These are phyloP conservation scores for Flaveria brownii DNA, from an alignment of 129 eudicot species.

Conservation along the genomic window DNA sequence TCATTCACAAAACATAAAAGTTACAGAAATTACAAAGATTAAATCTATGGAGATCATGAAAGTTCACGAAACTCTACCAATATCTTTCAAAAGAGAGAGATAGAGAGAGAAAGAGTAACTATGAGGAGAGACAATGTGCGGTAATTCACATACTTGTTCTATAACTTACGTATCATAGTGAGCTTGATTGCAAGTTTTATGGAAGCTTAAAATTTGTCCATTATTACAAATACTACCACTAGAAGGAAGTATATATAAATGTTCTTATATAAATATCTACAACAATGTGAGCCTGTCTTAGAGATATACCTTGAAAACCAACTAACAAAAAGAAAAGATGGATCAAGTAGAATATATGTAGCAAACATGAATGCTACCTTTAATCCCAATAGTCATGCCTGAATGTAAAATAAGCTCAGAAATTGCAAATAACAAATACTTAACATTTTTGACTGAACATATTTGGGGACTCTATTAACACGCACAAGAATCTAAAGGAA, in stretches of 20 bases:
- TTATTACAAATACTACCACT: not conserved
- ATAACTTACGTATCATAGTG: not conserved
- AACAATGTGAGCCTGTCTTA: conserved; percentile 3
- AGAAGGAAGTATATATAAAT: not conserved
- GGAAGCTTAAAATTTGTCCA: conserved; percentile 10
- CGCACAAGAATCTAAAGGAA: not conserved
- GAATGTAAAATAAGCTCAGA: not conserved
- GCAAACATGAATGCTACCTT: not conserved
- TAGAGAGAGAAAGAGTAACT: not conserved
- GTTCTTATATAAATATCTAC: not conserved
- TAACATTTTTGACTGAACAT: not conserved
- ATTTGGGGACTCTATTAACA: conserved; percentile 2
- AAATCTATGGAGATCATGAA: not conserved
- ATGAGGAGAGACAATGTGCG: not conserved
- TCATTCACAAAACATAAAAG: conserved; percentile 17
- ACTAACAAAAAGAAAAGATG: conserved; percentile 5
- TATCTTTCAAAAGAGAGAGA: not conserved
- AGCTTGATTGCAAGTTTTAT: not conserved
- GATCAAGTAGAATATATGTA: conserved; percentile 8
- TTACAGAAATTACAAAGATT: not conserved
- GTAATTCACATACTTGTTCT: not conserved
- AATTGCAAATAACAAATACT: not conserved
- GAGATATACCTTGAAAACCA: conserved; percentile 11
- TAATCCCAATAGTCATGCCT: not conserved
- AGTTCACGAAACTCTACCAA: not conserved